These are phyloP conservation scores for Breynia disticha DNA, from an alignment of 441 rosid genomes.

Conservation along the genomic window DNA sequence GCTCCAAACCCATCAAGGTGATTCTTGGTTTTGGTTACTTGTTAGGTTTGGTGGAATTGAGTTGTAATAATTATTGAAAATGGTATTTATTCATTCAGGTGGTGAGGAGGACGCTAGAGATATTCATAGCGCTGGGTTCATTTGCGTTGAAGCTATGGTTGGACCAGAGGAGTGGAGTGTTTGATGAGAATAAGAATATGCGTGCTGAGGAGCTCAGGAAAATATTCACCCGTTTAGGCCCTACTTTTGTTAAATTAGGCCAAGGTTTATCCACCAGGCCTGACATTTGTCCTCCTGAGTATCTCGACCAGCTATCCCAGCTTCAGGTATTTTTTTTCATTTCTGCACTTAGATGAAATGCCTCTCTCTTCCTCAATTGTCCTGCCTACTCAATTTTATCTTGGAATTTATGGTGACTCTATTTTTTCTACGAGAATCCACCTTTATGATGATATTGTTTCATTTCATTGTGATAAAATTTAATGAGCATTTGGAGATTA, in stretches of 20 bases:
- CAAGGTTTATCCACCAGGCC: slow-evolving; percentile 95
- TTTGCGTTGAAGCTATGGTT: slow-evolving; percentile 53
- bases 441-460: too few species aligned
- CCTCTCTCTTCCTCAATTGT: too few species aligned
- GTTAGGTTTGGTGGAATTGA: too few species aligned
- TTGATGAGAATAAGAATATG: slow-evolving; percentile 58
- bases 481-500: too few species aligned
- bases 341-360: not conserved
- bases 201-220: slow-evolving; percentile 54
- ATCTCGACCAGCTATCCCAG: slow-evolving; percentile 76
- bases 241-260: slow-evolving; percentile 89
- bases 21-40: not conserved
- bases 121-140: slow-evolving; percentile 51
- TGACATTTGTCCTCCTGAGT: slow-evolving; percentile 89
- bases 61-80: too few species aligned
- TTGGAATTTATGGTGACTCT: too few species aligned
- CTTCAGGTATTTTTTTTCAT: slow-evolving; percentile 58
- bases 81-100: slow-evolving; percentile 28
- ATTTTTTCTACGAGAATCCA: too few species aligned
- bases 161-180: slow-evolving; percentile 52
- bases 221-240: slow-evolving; percentile 75
- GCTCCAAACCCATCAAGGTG: slow-evolving; percentile 76
- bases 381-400: too few species aligned
- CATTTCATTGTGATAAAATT: too few species aligned
- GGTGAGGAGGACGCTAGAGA: slow-evolving; percentile 54